Evolutionary conservation across 2,329 filamentous ascomycete genomes (phyloP), one percentile per base, ranked within the genome.

Genomic region (Dendryphion nanum): DNA sequence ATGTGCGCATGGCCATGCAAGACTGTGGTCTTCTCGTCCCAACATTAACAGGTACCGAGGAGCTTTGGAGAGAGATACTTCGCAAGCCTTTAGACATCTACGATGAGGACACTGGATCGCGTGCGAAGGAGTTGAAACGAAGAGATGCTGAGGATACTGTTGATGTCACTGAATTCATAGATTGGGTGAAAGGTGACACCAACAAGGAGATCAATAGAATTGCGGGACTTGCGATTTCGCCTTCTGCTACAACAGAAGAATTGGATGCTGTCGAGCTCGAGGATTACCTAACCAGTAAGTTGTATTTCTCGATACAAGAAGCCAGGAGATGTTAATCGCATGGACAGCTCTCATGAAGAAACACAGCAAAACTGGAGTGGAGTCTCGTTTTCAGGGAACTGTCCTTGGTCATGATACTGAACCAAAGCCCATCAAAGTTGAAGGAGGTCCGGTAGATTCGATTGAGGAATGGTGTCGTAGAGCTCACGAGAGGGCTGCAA

Each of bases 321-420:
- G 6, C 23, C 6, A 12, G 18, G 36, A 55, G 37, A 59, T 33
- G 23, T 44, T 55, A 38, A 54, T 44, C 23, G n/a, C n/a, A 26
- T 18, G 10, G 34, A 13, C 48, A 86, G 85, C 82, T 4, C 71
- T 97, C 29, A 96, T 95, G 67, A 93, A 90, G 69, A 95, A 94
- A 60, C 87, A 95, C 64, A 89, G 84, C 69, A 94, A 93, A 54
- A 86, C 85, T 1, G 87, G 86, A 45, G 89, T 94, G 56, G 89
- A 95, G 57, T 83, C 84, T 7, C 84, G 91, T 55, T 95, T 89
- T 63, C 81, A 85, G 50, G 89, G 88, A 19, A 95, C 91, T 0
- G 78, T 93, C 0, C 73, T 97, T 8, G 91, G 91, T 4, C 83
- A 83, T 48, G 73, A 76, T 30, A 77, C 77, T 33, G 88, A 95